A percentile compares a stretch with the other conserved stretches of the same genome.
Evolutionary conservation across 176 grass and related monocot species (phyloP).

Genomic region (Sorghum bicolor): Sorghum_bicolor_NCBIv3 NC_012871.2:74918001-74918500

Average conservation of each 20-base stretch:
- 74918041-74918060: slow-evolving; percentile 32
- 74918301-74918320: not conserved
- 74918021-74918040: slow-evolving; percentile 31
- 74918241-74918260: not conserved
- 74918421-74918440: not conserved
- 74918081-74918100: slow-evolving; percentile 13
- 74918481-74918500: not conserved
- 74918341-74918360: not conserved
- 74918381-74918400: not conserved
- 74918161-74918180: slow-evolving; percentile 19
- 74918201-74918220: not conserved
- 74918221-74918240: slow-evolving; percentile 8
- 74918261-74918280: not conserved
- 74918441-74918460: not conserved
- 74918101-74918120: slow-evolving; percentile 25
- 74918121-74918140: not conserved
- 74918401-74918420: not conserved
- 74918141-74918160: slow-evolving; percentile 2
- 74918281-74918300: not conserved
- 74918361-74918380: slow-evolving; percentile 5
- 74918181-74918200: slow-evolving; percentile 4
- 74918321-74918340: not conserved
- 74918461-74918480: not conserved
- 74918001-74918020: not conserved
- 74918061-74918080: not conserved